phyloP scores from a whole-genome alignment of 257 asterid species.

The Euphrasia confusa region DNA sequence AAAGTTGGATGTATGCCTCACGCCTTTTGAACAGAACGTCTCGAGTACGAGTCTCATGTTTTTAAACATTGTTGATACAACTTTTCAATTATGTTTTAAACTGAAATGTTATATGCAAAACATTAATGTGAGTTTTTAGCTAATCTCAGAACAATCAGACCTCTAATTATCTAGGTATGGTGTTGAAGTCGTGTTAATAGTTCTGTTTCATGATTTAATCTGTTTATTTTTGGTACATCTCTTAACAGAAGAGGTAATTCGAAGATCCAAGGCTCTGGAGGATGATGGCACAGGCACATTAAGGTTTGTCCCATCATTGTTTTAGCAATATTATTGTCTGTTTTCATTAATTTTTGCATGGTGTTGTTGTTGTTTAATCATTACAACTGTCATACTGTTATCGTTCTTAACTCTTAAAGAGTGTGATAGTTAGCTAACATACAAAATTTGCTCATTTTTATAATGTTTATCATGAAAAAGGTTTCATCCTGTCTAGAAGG shows the following conservation, averaged over 20 bases:
- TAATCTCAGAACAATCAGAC: slow-evolving; percentile 12
- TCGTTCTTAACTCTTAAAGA: slow-evolving; percentile 3
- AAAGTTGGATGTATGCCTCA: no score
- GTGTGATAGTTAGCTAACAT: slow-evolving; percentile 10
- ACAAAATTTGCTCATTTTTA: not conserved
- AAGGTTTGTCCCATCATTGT: slow-evolving; percentile 48
- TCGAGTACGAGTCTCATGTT: not conserved
- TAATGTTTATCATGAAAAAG: not conserved
- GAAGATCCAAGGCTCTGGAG: slow-evolving; percentile 76
- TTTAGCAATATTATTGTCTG: slow-evolving; percentile 15
- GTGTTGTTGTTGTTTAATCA: slow-evolving; percentile 15
- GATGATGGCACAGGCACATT: slow-evolving; percentile 55
- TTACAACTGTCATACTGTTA: not conserved
- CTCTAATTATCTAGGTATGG: not conserved
- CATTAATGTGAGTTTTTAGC: slow-evolving; percentile 6
- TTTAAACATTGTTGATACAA: not conserved
- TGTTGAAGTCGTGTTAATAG: slow-evolving; percentile 11
- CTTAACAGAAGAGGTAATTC: slow-evolving; percentile 73
- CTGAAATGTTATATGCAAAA: not conserved
- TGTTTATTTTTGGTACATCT: slow-evolving; percentile 22
- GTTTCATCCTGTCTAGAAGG: not conserved
- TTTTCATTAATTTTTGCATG: not conserved
- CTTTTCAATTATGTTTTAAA: slow-evolving; percentile 4
- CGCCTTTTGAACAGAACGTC: no score
- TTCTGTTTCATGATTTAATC: slow-evolving; percentile 17